phyloP scores from a whole-genome alignment of 1,284 basidiomycete genomes.

The Meripilus lineatus region DNA sequence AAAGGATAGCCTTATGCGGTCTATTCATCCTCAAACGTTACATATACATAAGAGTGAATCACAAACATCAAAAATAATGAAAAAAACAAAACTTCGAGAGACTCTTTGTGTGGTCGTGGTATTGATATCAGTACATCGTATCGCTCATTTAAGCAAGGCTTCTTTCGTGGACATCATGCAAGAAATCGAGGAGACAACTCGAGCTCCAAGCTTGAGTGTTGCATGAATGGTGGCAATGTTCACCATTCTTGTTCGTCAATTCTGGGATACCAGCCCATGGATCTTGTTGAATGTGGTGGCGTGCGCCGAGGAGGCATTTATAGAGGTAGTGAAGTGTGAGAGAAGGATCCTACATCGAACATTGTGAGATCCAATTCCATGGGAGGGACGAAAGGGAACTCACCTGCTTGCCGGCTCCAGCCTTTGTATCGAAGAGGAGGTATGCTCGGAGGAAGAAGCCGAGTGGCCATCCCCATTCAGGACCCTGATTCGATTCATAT shows the following conservation, averaged over 20 bases:
- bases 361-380: not conserved
- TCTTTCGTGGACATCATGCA: slow-evolving; percentile 64
- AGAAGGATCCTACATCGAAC: slow-evolving; percentile 48
- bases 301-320: slow-evolving; percentile 62
- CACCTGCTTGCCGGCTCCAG: slow-evolving; percentile 62
- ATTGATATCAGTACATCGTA: too few species aligned
- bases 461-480: slow-evolving; percentile 92
- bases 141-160: slow-evolving; percentile 12
- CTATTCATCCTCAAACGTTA: too few species aligned
- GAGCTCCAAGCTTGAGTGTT: slow-evolving; percentile 91
- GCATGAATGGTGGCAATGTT: slow-evolving; percentile 83
- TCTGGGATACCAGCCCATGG: slow-evolving; percentile 92
- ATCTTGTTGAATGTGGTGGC: slow-evolving; percentile 72
- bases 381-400: slow-evolving; percentile 22
- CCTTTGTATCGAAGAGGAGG: slow-evolving; percentile 73
- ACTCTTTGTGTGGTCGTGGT: too few species aligned
- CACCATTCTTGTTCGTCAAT: slow-evolving; percentile 81
- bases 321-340: slow-evolving; percentile 79
- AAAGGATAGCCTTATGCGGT: not conserved
- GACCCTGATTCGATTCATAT: slow-evolving; percentile 43
- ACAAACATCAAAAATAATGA: too few species aligned
- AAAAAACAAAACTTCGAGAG: too few species aligned
- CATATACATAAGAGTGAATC: too few species aligned
- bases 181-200: slow-evolving; percentile 83
- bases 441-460: slow-evolving; percentile 96